phyloP scores from a whole-genome alignment of 495 filamentous ascomycete genomes.

The Trichoderma reesei region DNA sequence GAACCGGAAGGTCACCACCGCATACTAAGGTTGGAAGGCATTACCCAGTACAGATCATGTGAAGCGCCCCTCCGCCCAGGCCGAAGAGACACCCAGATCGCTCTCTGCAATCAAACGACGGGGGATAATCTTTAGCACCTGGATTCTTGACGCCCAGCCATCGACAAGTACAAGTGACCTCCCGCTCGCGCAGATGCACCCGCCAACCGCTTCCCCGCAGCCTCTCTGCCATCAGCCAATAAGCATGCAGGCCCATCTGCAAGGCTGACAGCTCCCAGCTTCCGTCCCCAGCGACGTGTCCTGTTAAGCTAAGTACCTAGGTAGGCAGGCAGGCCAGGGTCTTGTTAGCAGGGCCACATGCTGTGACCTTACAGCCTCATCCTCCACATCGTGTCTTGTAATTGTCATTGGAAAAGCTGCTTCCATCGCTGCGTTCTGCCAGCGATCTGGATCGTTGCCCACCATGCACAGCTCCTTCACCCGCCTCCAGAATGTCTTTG shows the following conservation, averaged over 20 bases:
- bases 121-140: not conserved
- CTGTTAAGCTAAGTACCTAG: not conserved
- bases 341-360: not conserved
- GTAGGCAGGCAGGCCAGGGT: not conserved
- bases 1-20: too few species aligned
- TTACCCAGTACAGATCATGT: not conserved
- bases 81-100: not conserved
- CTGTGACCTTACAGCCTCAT: not conserved
- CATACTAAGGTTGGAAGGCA: too few species aligned
- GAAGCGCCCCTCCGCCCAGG: not conserved
- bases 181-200: not conserved
- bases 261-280: not conserved
- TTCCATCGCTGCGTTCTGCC: not conserved
- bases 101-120: not conserved
- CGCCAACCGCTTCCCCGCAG: not conserved
- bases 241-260: not conserved
- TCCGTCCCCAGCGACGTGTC: constrained; percentile 1
- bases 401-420: too few species aligned
- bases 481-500: constrained; percentile 84
- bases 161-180: not conserved
- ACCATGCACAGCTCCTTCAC: constrained; percentile 81
- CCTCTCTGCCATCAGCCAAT: not conserved
- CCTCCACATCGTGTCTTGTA: not conserved
- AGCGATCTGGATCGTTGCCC: constrained; percentile 14
- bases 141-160: too few species aligned